Evolutionary conservation across 768 basidiomycete species (phyloP).

Genomic region (Mycena latifolia): DNA sequence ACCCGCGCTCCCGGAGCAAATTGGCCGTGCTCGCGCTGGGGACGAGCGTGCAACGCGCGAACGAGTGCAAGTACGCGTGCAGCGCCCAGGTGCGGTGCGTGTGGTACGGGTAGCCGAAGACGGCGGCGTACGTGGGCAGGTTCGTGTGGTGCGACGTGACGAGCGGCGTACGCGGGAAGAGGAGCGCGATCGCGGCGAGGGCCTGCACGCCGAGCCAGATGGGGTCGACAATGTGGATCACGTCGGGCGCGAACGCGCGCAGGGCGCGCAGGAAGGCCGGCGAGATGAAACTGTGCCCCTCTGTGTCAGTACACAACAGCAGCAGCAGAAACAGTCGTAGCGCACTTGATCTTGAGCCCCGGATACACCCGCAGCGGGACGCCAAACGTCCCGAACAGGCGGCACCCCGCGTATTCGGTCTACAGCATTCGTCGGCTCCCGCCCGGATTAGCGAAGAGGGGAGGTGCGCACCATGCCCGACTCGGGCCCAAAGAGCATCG

Average conservation of each 20-base stretch:
- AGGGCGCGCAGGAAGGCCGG: constrained; percentile 24
- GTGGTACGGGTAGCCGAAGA: constrained; percentile 33
- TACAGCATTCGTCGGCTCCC: background rate
- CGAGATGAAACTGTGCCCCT: constrained; percentile 24
- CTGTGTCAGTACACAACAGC: too few species aligned
- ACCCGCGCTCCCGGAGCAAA: background rate
- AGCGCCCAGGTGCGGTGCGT: constrained; percentile 12
- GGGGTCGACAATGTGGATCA: constrained; percentile 59
- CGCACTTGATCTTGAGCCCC: constrained; percentile 27
- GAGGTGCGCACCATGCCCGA: constrained; percentile 27
- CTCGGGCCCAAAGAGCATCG: constrained; percentile 55
- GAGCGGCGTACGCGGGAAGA: constrained; percentile 35
- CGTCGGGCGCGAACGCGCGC: constrained; percentile 46
- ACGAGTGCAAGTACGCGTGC: background rate
- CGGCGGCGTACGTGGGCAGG: constrained; percentile 32
- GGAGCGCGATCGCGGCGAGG: constrained; percentile 51
- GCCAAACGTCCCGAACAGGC: constrained; percentile 22
- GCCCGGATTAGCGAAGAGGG: background rate
- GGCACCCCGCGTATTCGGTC: constrained; percentile 6
- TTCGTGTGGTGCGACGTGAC: constrained; percentile 35
- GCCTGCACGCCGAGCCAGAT: constrained; percentile 61
- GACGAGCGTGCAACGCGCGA: constrained; percentile 14
- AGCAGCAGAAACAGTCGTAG: too few species aligned
- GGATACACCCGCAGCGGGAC: constrained; percentile 27
- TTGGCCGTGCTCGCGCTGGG: constrained; percentile 7